Evolutionary conservation across 1,284 basidiomycete species (phyloP), one percentile per base, ranked within the genome.

Genomic region (Laetiporus sulphureus): DNA sequence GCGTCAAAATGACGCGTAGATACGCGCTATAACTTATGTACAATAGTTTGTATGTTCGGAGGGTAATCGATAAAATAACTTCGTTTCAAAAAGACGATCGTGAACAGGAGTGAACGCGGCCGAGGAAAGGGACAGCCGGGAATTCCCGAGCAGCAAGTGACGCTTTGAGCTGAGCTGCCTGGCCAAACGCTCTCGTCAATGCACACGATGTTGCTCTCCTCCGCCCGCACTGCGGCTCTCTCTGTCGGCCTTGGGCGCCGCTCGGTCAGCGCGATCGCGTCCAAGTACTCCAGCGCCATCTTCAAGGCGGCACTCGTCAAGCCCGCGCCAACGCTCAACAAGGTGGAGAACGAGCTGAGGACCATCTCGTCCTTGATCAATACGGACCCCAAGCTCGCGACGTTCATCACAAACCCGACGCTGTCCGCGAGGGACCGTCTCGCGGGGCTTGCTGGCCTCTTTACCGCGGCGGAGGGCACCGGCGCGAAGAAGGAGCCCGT

Each of bases 231-330:
- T 45, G 62, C 63, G 46, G 58, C 65, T 32, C 50, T 59, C 46
- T 64, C 65, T 30, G 67, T 69, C 34, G 71, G 70, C 45, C 58
- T 77, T 41, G 76, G 74, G 49, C 75, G 75, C 47, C 82, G 86
- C 39, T 75, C 80, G 19, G 85, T 80, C 40, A 86, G 83, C 25
- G 65, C 74, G 47, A 82, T 90, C 52, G 79, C 88, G 35, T 70
- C 79, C 64, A 98, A 97, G 69, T 99, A 99, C 68, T 95, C 96
- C 50, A 86, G 89, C 46, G 95, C 96, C 21, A 78, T 90, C 51
- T 99, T 90, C 70, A 79, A 84, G 41, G 95, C 95, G 41, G 93
- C 96, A 15, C 79, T 93, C 59, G 74, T 82, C 58, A 88, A 92
- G 71, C 89, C 86, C 3, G 78, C 87, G 29, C 77, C 80, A 59